Conservation (phyloP, 345 rosid species). For the Ceriops tagal region DNA sequence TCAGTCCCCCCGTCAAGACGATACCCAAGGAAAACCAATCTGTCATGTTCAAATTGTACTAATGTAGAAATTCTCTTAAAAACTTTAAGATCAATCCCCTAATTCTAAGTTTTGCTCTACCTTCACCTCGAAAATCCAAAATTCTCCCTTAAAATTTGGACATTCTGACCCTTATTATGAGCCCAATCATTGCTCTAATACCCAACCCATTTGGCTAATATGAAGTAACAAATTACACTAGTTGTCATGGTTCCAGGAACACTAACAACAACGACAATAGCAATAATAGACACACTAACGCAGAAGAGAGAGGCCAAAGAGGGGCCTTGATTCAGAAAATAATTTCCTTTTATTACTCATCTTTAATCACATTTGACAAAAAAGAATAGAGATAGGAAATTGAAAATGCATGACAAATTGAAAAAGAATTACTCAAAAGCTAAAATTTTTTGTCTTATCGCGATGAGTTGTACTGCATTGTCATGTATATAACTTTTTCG, state of each 20-base stretch:
- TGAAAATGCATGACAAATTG: too few relatives aligned
- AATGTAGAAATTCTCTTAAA: constrained; percentile 82
- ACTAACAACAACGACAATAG: too few relatives aligned
- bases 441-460: too few relatives aligned
- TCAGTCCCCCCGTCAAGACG: constrained; percentile 85
- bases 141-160: constrained; percentile 78
- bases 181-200: constrained; percentile 65
- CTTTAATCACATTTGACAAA: too few relatives aligned
- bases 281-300: constrained; percentile 23
- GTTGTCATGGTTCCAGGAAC: constrained; percentile 16
- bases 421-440: too few relatives aligned
- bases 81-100: constrained; percentile 78
- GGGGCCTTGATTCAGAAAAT: constrained; percentile 43
- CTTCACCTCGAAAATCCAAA: constrained; percentile 68
- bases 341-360: too few relatives aligned
- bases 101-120: constrained; percentile 45
- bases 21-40: constrained; percentile 65
- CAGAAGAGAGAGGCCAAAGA: constrained; percentile 82
- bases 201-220: constrained; percentile 88
- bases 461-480: too few relatives aligned
- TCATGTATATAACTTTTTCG: too few relatives aligned
- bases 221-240: constrained; percentile 28
- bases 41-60: constrained; percentile 78
- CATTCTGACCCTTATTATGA: constrained; percentile 69
- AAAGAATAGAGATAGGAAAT: too few relatives aligned